Evolutionary conservation across 2,329 filamentous ascomycete species (phyloP).

Genomic region (Cadophora sp.): DNA sequence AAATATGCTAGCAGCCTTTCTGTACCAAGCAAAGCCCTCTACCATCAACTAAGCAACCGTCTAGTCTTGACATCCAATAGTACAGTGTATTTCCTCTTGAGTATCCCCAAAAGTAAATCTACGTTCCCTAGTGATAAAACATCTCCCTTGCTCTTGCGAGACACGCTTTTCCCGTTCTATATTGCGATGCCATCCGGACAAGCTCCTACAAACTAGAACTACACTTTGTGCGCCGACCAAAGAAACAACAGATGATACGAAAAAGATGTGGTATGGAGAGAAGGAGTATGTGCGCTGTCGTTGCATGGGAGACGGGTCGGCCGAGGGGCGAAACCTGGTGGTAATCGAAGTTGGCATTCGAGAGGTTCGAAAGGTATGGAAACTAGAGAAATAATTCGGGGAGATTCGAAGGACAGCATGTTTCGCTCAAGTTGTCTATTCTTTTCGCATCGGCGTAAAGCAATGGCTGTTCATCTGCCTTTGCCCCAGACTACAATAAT

Average conservation of each 20-base stretch:
- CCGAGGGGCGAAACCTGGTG: background rate
- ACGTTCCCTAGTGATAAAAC: background rate
- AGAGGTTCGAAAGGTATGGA: background rate
- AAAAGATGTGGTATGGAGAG: background rate
- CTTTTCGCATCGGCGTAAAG: background rate
- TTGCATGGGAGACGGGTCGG: background rate
- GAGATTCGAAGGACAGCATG: background rate
- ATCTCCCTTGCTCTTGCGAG: background rate
- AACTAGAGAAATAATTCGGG: background rate
- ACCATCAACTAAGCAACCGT: background rate
- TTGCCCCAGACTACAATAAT: background rate
- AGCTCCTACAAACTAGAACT: background rate
- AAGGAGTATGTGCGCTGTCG: background rate
- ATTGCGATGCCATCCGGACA: background rate
- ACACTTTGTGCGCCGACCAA: background rate
- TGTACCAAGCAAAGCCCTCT: background rate
- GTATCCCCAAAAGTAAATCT: background rate
- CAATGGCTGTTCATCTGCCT: background rate
- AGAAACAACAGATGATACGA: background rate
- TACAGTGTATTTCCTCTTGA: background rate
- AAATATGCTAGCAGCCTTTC: background rate
- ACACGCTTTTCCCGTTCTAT: background rate
- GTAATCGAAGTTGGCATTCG: background rate
- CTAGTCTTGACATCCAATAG: background rate
- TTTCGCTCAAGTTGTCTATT: background rate